Evolutionary conservation across 1,139 yeast species (phyloP).

Genomic region (Hyphopichia khmerensis): DNA sequence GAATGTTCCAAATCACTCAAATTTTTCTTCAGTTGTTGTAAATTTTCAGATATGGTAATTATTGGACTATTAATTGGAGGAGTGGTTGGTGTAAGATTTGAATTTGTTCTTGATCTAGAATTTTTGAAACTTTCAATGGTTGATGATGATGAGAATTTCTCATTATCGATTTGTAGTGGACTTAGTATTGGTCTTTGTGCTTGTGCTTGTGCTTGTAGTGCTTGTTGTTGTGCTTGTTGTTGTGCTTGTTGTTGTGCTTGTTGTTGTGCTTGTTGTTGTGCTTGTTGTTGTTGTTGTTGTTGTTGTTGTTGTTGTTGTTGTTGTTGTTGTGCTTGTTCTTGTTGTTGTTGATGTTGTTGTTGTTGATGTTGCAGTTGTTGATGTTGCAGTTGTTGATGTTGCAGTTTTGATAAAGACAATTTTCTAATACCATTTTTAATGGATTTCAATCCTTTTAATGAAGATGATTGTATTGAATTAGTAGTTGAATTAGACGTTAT

Average conservation of each 20-base stretch:
- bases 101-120: slow-evolving; percentile 9
- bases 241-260: no score
- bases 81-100: slow-evolving; percentile 24
- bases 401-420: slow-evolving; percentile 18
- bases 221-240: no score
- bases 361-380: no score
- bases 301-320: no score
- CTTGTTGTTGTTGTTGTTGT: no score
- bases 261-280: no score
- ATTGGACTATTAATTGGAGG: slow-evolving; percentile 41
- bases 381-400: no score
- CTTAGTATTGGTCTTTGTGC: slow-evolving; percentile 19
- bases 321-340: no score
- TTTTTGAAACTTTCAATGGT: slow-evolving; percentile 5
- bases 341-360: no score
- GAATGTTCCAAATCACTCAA: slow-evolving; percentile 35
- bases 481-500: not conserved
- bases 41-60: slow-evolving; percentile 41
- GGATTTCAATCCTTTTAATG: slow-evolving; percentile 34
- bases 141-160: slow-evolving; percentile 12
- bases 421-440: slow-evolving; percentile 38
- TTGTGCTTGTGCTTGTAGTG: no score
- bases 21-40: slow-evolving; percentile 26
- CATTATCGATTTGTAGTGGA: slow-evolving; percentile 23
- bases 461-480: slow-evolving; percentile 19